These are phyloP conservation scores for Didymella keratinophila DNA, from an alignment of 2,329 filamentous ascomycete species.

Conservation along the genomic window DNA sequence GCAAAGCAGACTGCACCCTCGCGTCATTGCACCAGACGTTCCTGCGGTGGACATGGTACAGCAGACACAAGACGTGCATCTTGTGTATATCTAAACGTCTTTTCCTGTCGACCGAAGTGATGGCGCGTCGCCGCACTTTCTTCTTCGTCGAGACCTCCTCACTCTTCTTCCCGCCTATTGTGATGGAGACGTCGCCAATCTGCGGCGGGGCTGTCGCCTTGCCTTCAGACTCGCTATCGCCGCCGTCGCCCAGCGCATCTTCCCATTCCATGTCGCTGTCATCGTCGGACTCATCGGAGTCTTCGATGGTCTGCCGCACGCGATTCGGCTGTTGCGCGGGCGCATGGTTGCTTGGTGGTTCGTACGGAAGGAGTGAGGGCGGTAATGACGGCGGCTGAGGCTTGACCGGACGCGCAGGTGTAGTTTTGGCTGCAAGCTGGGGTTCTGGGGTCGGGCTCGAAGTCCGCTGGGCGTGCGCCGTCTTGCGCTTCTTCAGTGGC, in stretches of 20 bases:
- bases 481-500: constrained; percentile 51
- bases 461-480: constrained; percentile 21
- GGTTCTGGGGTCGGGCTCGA: constrained; percentile 12
- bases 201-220: constrained; percentile 40
- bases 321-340: constrained; percentile 25
- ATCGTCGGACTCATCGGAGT: constrained; percentile 64
- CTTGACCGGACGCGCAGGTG: not conserved
- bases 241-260: constrained; percentile 53
- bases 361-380: constrained; percentile 21
- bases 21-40: constrained; percentile 90
- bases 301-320: constrained; percentile 52
- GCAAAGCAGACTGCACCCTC: constrained; percentile 65
- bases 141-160: constrained; percentile 44
- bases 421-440: not conserved
- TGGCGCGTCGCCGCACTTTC: constrained; percentile 58
- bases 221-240: constrained; percentile 35
- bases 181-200: constrained; percentile 52
- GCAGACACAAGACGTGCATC: constrained; percentile 80
- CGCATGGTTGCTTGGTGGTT: constrained; percentile 14
- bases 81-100: constrained; percentile 82
- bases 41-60: constrained; percentile 77
- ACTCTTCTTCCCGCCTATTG: constrained; percentile 47
- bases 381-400: constrained; percentile 11
- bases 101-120: constrained; percentile 65
- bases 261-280: constrained; percentile 70